Evolutionary conservation across 2,329 filamentous ascomycete species (phyloP).

Genomic region (Dactylellina leptospora): DNA sequence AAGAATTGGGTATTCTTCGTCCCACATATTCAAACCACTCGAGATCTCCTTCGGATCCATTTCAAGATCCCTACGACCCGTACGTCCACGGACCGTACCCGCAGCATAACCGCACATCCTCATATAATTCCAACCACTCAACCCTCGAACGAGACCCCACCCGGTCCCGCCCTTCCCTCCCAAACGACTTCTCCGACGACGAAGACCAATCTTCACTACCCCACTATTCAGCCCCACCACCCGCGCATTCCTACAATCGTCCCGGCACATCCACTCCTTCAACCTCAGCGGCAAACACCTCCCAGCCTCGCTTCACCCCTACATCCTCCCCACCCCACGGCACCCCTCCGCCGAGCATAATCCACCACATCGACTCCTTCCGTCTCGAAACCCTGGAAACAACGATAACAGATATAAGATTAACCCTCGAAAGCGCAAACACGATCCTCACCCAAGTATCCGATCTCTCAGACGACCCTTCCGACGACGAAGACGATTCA

Average conservation of each 20-base stretch:
- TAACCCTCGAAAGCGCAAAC: constrained; percentile 44
- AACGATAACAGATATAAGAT: constrained; percentile 40
- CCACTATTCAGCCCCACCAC: constrained; percentile 30
- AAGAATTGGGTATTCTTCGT: constrained; percentile 42
- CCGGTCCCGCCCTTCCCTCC: background rate
- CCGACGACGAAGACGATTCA: constrained; percentile 38
- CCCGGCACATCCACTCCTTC: constrained; percentile 32
- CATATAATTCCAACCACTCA: constrained; percentile 30
- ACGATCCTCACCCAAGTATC: constrained; percentile 48
- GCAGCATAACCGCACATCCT: constrained; percentile 21
- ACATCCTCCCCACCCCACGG: constrained; percentile 38
- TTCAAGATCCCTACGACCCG: constrained; percentile 37
- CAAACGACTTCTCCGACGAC: constrained; percentile 35
- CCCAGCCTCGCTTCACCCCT: constrained; percentile 38
- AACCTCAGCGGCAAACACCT: constrained; percentile 38
- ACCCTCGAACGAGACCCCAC: constrained; percentile 9
- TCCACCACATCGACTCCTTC: constrained; percentile 52
- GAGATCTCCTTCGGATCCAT: constrained; percentile 37
- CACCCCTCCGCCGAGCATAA: constrained; percentile 44
- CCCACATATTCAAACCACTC: constrained; percentile 39
- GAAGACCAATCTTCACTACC: constrained; percentile 41
- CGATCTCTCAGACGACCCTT: constrained; percentile 31
- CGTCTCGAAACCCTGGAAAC: constrained; percentile 51
- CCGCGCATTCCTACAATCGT: constrained; percentile 4
- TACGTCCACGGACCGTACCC: constrained; percentile 9